These are phyloP conservation scores for Hygrocybe punicea DNA, from an alignment of 768 basidiomycete genomes.

Conservation along the genomic window DNA sequence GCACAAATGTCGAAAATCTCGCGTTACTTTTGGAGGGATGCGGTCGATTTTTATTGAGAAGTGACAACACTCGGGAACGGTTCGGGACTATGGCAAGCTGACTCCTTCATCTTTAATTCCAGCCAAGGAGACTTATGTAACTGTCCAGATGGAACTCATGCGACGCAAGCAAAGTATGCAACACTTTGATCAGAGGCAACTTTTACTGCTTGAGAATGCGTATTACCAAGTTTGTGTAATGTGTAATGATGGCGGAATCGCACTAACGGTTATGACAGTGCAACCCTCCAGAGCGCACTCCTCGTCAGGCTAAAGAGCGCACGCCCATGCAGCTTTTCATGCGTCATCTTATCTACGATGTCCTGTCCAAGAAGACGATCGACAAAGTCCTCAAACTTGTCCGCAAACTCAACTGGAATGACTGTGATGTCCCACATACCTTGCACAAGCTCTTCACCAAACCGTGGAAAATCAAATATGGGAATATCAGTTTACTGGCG, in stretches of 20 bases:
- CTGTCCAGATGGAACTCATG: slow-evolving; percentile 81
- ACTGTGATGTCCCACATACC: slow-evolving; percentile 53
- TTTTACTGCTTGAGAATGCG: slow-evolving; percentile 90
- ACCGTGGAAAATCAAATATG: slow-evolving; percentile 95
- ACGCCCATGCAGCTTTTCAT: slow-evolving; percentile 90
- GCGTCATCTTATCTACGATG: slow-evolving; percentile 90
- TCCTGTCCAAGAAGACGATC: slow-evolving; percentile 87
- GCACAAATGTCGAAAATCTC: slow-evolving; percentile 89
- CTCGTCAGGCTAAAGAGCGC: slow-evolving; percentile 80
- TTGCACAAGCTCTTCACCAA: slow-evolving; percentile 93
- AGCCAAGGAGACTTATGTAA: not conserved
- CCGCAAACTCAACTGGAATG: slow-evolving; percentile 96
- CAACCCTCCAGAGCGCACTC: slow-evolving; percentile 92
- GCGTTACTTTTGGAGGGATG: slow-evolving; percentile 90
- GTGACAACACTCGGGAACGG: slow-evolving; percentile 81
- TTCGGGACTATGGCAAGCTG: slow-evolving; percentile 80
- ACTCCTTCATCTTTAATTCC: not conserved
- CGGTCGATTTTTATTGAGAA: slow-evolving; percentile 84
- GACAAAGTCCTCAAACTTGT: slow-evolving; percentile 93
- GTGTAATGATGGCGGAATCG: not conserved
- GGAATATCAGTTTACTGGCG: slow-evolving; percentile 83
- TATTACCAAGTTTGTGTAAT: slow-evolving; percentile 78
- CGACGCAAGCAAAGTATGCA: slow-evolving; percentile 89
- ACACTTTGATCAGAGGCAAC: slow-evolving; percentile 88
- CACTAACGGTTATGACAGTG: slow-evolving; percentile 50